These are phyloP conservation scores for Climacium dendroides DNA, from an alignment of 225 moss, liverwort and hornwort species.

Conservation along the genomic window DNA sequence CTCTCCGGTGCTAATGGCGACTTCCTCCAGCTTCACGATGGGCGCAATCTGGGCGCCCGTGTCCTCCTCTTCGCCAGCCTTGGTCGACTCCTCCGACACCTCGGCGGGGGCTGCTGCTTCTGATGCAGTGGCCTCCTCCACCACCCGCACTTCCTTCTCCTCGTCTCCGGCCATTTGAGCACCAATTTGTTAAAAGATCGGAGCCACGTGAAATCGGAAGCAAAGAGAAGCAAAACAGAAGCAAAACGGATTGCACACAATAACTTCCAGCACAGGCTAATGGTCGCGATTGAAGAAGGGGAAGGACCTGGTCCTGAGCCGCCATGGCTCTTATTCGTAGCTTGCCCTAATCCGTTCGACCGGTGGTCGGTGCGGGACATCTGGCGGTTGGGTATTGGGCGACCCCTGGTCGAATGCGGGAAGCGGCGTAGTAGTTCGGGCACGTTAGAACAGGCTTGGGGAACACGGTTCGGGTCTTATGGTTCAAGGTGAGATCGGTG, in stretches of 20 bases:
- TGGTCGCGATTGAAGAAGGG: neutral
- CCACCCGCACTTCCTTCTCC: conserved; percentile 28
- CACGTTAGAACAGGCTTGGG: neutral
- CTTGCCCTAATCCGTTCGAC: neutral
- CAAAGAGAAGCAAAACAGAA: neutral
- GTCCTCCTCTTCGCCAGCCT: conserved; percentile 75
- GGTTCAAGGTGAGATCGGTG: neutral
- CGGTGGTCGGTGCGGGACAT: neutral
- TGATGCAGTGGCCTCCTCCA: conserved; percentile 22
- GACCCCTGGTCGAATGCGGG: neutral
- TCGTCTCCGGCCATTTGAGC: conserved; percentile 35
- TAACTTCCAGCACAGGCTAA: neutral
- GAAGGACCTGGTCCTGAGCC: neutral
- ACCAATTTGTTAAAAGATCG: neutral
- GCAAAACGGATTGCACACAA: neutral
- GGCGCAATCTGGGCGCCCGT: conserved; percentile 89
- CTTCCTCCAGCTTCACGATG: conserved; percentile 80
- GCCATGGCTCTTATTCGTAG: neutral
- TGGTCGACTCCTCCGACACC: conserved; percentile 24
- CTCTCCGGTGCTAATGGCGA: conserved; percentile 81
- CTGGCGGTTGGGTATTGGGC: neutral
- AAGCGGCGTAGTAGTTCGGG: neutral
- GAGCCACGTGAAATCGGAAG: neutral
- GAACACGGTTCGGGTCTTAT: neutral
- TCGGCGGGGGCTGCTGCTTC: neutral